Base-by-base conservation (phyloP, 352 stramenopile species). In the Globisporangium rhizosaccharum region DNA sequence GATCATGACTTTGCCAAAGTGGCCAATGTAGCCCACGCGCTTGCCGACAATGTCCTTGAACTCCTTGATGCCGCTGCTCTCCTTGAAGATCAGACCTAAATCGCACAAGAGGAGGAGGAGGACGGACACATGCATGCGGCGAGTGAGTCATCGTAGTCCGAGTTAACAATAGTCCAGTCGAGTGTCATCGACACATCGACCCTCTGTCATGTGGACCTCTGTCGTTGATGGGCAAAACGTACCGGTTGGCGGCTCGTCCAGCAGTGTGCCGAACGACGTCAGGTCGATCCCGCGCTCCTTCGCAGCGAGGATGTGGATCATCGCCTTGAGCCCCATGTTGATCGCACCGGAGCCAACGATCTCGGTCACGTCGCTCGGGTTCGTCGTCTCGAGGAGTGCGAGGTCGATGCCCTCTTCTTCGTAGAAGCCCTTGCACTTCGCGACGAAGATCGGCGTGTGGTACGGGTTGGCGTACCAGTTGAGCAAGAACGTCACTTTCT, bases 401-500 rank as follows among this genome's bases (percentile, higher is more conserved):
- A 80, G 62, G 36, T 80, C 72, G 56, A 80, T 80, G 44, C 72
- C 72, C 66, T 80, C 72, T 54, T 80, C 72, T 41, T 80, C 72
- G 28, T 80, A 80, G 52, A 77, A 80, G 1, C 72, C 72, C 47
- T 70, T 67, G 65, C 68, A 77, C 67, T 80, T 80, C 57, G 72
- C 72, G 17, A 80, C 69, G 51, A 80, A 80, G 60, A 80, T 80
- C 15, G 72, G 72, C 54, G 72, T 80, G 64, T 80, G 72, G 69
- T 80, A 80, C 52, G 72, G 72, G 49, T 80, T 80, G 30, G 72
- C 67, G 58, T 80, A 80, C 72, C 72, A 80, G 67, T 80, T 80
- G 44, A 80, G 67, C 36, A 80, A 44, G 62, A 80, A 80, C 45
- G 72, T 73, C 26, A 73, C 67, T 58, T 80, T 80, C 67, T 77